These are phyloP conservation scores for Daldinia loculata DNA, from an alignment of 495 filamentous ascomycete genomes.

Conservation along the genomic window DNA sequence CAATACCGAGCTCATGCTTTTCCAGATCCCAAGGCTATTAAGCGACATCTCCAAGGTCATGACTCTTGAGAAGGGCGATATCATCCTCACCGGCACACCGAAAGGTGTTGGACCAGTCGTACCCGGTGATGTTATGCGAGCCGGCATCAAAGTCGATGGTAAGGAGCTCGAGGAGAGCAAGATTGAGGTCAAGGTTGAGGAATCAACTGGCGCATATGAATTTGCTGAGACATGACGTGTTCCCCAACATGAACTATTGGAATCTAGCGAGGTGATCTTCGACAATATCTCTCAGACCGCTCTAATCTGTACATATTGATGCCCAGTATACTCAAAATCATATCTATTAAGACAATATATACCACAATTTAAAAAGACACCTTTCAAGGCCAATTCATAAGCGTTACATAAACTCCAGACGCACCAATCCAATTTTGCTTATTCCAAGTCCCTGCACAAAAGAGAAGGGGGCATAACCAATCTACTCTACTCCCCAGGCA, in stretches of 20 bases:
- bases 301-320: conserved; percentile 9
- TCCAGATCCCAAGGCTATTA: conserved; percentile 83
- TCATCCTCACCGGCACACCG: conserved; percentile 93
- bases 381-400: too few species aligned
- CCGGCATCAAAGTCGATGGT: conserved; percentile 81
- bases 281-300: background rate
- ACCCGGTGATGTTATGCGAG: conserved; percentile 88
- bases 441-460: conserved; percentile 9
- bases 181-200: conserved; percentile 84
- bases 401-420: conserved; percentile 2
- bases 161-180: conserved; percentile 85
- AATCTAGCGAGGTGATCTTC: background rate
- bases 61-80: conserved; percentile 89
- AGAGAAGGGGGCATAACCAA: background rate
- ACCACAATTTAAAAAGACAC: too few species aligned
- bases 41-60: conserved; percentile 94
- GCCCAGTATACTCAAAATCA: too few species aligned
- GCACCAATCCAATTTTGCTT: conserved; percentile 9
- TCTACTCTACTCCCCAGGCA: conserved; percentile 46
- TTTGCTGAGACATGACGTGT: conserved; percentile 68
- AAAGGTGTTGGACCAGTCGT: conserved; percentile 92
- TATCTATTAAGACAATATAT: too few species aligned
- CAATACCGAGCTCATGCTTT: conserved; percentile 89
- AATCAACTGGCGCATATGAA: conserved; percentile 63
- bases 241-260: background rate